Conservation (phyloP, 441 rosid genomes). For the Syzygium syzygioides region DNA sequence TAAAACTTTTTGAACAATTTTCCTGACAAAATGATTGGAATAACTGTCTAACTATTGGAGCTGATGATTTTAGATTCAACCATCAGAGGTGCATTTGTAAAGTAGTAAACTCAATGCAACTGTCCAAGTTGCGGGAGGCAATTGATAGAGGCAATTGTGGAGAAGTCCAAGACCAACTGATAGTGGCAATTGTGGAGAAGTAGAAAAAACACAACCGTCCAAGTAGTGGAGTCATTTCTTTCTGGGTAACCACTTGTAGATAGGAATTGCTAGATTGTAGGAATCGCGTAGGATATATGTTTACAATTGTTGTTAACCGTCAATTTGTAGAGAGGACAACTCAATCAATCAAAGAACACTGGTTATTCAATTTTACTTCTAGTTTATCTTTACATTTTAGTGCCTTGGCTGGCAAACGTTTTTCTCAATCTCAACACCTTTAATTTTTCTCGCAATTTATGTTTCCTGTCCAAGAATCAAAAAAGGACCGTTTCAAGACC, state of each 20-base stretch:
- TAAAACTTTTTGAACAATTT: too few species aligned
- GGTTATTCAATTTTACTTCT: not conserved
- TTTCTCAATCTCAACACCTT: not conserved
- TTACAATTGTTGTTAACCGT: not conserved
- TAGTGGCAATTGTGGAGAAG: not conserved
- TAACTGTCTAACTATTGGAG: not conserved
- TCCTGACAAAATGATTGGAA: not conserved
- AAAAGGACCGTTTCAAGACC: not conserved
- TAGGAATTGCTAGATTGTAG: not conserved
- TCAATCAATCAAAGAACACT: not conserved
- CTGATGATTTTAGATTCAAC: not conserved
- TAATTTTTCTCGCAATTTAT: not conserved
- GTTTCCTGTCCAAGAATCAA: not conserved
- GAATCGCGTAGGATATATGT: not conserved
- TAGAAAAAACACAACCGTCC: not conserved
- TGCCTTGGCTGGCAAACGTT: too few species aligned
- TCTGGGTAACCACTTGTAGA: too few species aligned
- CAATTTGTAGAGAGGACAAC: not conserved
- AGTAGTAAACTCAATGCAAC: not conserved
- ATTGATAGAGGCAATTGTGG: too few species aligned
- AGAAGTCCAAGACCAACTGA: not conserved
- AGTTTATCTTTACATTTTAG: not conserved
- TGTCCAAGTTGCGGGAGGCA: not conserved
- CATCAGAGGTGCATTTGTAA: not conserved
- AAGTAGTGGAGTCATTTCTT: not conserved